These are phyloP conservation scores for Neurospora sp. DNA, from an alignment of 495 filamentous ascomycete species.

Conservation along the genomic window DNA sequence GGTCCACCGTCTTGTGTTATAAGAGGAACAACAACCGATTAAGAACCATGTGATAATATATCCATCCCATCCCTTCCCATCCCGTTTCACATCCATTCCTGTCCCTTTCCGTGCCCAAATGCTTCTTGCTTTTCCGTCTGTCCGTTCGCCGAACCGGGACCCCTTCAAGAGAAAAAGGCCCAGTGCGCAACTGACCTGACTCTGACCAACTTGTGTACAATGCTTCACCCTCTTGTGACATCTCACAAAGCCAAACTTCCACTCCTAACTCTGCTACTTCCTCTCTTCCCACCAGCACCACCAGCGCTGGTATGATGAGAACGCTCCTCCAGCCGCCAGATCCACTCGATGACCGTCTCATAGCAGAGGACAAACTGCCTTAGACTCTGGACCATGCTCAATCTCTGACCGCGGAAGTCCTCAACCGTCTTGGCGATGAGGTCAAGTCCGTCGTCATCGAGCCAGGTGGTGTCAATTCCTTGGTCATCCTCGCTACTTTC, in stretches of 20 bases:
- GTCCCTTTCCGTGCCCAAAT: not conserved
- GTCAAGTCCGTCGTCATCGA: conserved; percentile 53
- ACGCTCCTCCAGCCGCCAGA: conserved; percentile 35
- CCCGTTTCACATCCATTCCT: not conserved
- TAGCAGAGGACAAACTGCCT: conserved; percentile 95
- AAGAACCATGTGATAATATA: not conserved
- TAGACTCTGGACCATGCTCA: conserved; percentile 96
- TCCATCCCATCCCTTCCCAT: not conserved
- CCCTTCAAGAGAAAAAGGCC: not conserved
- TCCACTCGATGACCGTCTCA: conserved; percentile 89
- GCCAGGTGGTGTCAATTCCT: conserved; percentile 30
- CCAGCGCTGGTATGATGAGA: not conserved
- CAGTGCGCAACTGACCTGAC: not conserved
- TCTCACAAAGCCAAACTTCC: conserved; percentile 17
- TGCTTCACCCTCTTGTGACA: not conserved
- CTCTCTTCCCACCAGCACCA: not conserved
- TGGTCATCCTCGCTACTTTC: not conserved
- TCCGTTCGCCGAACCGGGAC: not conserved
- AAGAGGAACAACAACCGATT: not conserved
- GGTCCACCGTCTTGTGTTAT: not conserved
- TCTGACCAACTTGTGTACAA: not conserved
- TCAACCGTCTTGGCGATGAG: conserved; percentile 77
- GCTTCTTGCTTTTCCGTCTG: not conserved
- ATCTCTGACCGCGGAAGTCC: conserved; percentile 75
- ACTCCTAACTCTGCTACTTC: conserved; percentile 12